phyloP scores from a whole-genome alignment of 805 yeast genomes.

The Ogataea henricii region DNA sequence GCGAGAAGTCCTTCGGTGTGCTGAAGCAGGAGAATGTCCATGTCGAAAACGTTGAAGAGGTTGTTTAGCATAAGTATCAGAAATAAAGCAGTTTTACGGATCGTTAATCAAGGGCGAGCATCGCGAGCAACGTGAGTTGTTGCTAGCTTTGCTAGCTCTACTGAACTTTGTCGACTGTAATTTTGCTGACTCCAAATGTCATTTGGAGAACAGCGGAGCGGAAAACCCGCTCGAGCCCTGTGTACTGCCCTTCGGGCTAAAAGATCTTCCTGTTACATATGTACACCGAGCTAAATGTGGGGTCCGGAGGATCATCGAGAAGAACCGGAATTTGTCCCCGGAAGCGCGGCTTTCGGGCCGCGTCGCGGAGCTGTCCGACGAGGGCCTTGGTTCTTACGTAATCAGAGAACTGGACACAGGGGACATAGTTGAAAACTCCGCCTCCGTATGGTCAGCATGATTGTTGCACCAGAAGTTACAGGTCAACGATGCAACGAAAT shows the following conservation, averaged over 20 bases:
- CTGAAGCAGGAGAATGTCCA: background rate
- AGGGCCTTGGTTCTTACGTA: too few relatives aligned
- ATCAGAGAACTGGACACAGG: too few relatives aligned
- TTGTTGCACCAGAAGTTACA: too few relatives aligned
- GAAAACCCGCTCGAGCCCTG: too few relatives aligned
- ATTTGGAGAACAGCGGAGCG: too few relatives aligned
- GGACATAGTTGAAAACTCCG: too few relatives aligned
- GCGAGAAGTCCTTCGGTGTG: conserved; percentile 2
- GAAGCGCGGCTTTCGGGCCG: background rate
- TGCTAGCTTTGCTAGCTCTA: too few relatives aligned
- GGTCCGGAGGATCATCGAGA: background rate
- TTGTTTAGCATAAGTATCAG: background rate
- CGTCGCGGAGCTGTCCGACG: too few relatives aligned
- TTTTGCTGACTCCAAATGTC: too few relatives aligned
- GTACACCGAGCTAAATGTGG: background rate
- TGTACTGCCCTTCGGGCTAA: background rate
- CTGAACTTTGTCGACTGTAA: too few relatives aligned
- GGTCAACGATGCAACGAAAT: too few relatives aligned
- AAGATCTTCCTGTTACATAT: background rate
- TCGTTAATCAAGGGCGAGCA: background rate
- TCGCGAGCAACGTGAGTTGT: background rate
- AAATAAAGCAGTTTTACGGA: background rate
- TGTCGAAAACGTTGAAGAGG: background rate
- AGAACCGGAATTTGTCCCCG: background rate
- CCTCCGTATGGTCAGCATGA: too few relatives aligned